Base-by-base conservation (phyloP, 2,329 filamentous ascomycete genomes). In the Penicillium occitanis region DNA sequence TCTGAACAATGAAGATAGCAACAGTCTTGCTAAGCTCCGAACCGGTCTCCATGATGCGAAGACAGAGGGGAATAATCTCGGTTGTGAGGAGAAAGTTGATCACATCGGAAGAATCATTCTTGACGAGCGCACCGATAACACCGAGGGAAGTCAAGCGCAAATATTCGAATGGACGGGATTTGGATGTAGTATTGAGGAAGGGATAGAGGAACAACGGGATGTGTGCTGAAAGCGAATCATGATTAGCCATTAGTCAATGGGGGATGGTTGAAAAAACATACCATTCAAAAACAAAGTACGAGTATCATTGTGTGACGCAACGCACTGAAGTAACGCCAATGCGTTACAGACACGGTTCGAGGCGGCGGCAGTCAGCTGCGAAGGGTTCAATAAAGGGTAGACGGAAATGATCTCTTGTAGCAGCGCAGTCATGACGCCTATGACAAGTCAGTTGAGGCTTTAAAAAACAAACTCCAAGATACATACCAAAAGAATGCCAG, bases 11-110 rank as follows among this genome's bases (percentile, higher is more conserved):
- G 83, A 99, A 99, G 73, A 99, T 99, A 66, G 95, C 95, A 14
- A 99, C 95, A 0, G 95, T 99, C 84, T 99, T 99, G 84, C 93
- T 97, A 68, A 99, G 86, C 80, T 99, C 95, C 0, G 93, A 97
- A 60, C 95, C 95, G 0, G 95, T 99, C 83, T 99, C 95, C 95
- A 99, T 99, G 75, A 99, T 99, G 68, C 95, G 90, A 53, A 99
- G 88, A 78, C 95, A 99, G 13, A 99, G 87, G 10, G 95, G 95
- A 66, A 99, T 99, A 71, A 99, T 99, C 81, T 99, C 95, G 35
- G 95, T 99, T 1, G 95, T 98, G 59, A 99, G 85, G 63, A 99
- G 89, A 77, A 99, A 99, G 83, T 98, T 98, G 83, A 99, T 99
- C 67, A 98, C 95, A 75, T 98, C 95, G 19, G 92, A 94, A 2